Evolutionary conservation across 192 early-diverging fungal genomes (phyloP).

Genomic region (Gorgonomyces haynaldii): DNA sequence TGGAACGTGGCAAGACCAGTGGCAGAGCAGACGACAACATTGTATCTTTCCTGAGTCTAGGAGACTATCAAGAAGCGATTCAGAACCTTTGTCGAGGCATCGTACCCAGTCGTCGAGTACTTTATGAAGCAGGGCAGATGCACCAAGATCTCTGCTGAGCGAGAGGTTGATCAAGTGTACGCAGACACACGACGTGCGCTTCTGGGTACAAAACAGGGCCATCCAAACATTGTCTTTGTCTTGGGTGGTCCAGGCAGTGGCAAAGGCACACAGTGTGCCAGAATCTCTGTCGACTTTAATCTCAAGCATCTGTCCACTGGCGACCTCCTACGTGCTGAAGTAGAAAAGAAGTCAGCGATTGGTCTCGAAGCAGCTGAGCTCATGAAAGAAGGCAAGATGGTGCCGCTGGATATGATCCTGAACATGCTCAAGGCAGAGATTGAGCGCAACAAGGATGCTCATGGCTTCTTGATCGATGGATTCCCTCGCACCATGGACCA

Average conservation of each 20-base stretch:
- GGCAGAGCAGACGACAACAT: slow-evolving; percentile 90
- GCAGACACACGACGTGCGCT: not conserved
- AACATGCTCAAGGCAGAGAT: slow-evolving; percentile 6
- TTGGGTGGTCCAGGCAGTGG: slow-evolving; percentile 21
- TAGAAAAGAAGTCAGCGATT: slow-evolving; percentile 26
- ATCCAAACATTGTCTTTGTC: slow-evolving; percentile 40
- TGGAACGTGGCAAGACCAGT: slow-evolving; percentile 84
- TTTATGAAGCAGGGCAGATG: slow-evolving; percentile 30
- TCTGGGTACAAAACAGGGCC: not conserved
- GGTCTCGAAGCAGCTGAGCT: slow-evolving; percentile 24
- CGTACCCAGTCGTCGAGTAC: slow-evolving; percentile 76
- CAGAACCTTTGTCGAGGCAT: slow-evolving; percentile 66
- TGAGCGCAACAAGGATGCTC: slow-evolving; percentile 15
- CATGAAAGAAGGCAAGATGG: slow-evolving; percentile 52
- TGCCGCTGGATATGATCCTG: slow-evolving; percentile 25
- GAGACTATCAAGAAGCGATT: slow-evolving; percentile 93
- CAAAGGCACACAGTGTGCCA: slow-evolving; percentile 47
- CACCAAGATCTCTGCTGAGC: slow-evolving; percentile 6
- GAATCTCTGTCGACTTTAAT: slow-evolving; percentile 25
- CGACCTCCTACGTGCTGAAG: slow-evolving; percentile 46
- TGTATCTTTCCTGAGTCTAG: too few relatives aligned
- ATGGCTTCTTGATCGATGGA: slow-evolving; percentile 29
- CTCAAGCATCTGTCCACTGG: slow-evolving; percentile 48
- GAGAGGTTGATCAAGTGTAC: not conserved
- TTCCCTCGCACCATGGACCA: slow-evolving; percentile 55